Conservation (phyloP, 495 filamentous ascomycete genomes). For the Parathielavia appendiculata region DNA sequence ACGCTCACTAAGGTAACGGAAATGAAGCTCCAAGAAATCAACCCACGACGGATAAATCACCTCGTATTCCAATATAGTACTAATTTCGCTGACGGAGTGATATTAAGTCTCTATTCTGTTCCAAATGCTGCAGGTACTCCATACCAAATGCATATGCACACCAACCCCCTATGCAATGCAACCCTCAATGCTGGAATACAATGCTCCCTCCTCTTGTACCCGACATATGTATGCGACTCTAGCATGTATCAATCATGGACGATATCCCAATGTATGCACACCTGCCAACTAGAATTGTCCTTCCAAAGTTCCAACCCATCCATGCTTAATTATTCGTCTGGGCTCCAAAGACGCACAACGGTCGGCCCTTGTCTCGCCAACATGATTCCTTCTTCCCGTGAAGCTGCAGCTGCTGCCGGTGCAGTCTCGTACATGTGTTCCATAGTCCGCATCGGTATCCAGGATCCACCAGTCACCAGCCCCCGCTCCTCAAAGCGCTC, state of each 20-base stretch:
- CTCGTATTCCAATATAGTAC: no score
- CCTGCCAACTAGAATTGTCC: not conserved
- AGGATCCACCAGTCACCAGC: not conserved
- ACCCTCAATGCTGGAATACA: not conserved
- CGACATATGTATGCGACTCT: not conserved
- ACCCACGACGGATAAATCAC: no score
- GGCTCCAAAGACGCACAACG: conserved; percentile 2
- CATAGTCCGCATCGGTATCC: not conserved
- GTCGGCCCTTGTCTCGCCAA: conserved; percentile 3
- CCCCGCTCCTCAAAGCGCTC: not conserved
- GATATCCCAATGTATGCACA: not conserved
- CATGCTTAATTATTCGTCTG: not conserved
- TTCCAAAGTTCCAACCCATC: not conserved
- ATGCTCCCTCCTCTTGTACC: not conserved
- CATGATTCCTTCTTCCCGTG: not conserved
- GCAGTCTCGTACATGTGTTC: not conserved
- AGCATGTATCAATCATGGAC: not conserved
- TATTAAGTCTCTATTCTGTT: not conserved
- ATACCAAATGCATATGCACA: not conserved
- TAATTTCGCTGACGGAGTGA: not conserved
- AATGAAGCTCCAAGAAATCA: no score
- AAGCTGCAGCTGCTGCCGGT: not conserved
- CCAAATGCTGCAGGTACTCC: not conserved
- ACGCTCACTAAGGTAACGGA: no score
- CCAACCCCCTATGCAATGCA: not conserved